Evolutionary conservation across 1,139 yeast genomes (phyloP), one percentile per base, ranked within the genome.

Genomic region (Lodderomyces pseudojiufengensis): DNA sequence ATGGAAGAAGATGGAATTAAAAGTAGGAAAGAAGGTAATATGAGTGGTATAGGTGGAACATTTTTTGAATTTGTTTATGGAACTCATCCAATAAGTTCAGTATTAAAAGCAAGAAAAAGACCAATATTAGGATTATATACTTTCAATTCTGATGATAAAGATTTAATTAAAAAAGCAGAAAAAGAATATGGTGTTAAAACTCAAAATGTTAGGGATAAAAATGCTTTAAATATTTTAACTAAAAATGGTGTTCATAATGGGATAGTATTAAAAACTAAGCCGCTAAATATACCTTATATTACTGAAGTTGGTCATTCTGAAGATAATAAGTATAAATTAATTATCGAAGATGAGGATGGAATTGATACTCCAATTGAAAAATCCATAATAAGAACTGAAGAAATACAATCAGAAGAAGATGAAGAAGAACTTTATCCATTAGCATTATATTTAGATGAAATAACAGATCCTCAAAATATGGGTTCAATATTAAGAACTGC

Each of bases 401-500:
- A 12, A 23, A 6, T 6, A 9, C 12, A 29, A 7, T n/a, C 10
- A 8, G 15, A 18, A 33, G 48, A 12, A 39, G 46, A 24, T 44
- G 57, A 56, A 27, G 49, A 28, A 45, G 58, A 57, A 26, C 66
- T 63, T 24, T 33, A 38, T 48, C 95, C 96, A 0, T 51, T 88
- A 12, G 96, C 92, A 0, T 49, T 88, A 3, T 86, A 75, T 49
- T 59, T 88, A 29, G 97, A 88, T 57, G 90, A 85, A 42, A 72
- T 90, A 35, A 80, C 88, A 4, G 97, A 90, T 54, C 95, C 97
- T 0, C 95, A 86, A 54, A 90, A 90, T 53, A 68, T 86, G 49
- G 97, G 97, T 2, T 95, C 95, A 24, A 79, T 90, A 32, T 60
- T 87, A 23, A 67, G 97, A 51, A 76, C 90, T 1, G 94, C 95